Conservation (phyloP, 352 stramenopile species). For the Phytophthora uliginosa region DNA sequence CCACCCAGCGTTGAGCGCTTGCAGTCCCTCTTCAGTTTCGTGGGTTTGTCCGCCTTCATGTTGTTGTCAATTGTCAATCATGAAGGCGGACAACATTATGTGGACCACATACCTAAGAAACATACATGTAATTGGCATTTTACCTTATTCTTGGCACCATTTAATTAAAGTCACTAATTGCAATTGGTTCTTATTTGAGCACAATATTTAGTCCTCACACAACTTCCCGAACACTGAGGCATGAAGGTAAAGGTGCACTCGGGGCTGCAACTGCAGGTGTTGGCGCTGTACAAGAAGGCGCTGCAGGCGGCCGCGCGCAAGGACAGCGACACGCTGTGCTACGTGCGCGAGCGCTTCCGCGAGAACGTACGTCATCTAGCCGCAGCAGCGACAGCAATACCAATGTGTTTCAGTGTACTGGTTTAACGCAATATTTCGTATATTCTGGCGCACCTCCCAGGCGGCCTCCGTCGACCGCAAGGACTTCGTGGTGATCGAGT, state of each 20-base stretch:
- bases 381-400: not conserved
- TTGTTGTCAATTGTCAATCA: too few species aligned
- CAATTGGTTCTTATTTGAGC: too few species aligned
- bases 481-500: slow-evolving; percentile 88
- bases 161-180: too few species aligned
- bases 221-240: not conserved
- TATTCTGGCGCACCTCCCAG: slow-evolving; percentile 41
- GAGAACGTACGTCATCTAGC: slow-evolving; percentile 57
- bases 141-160: too few species aligned
- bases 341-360: slow-evolving; percentile 84
- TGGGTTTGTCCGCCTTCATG: too few species aligned
- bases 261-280: slow-evolving; percentile 83
- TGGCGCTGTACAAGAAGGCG: slow-evolving; percentile 76
- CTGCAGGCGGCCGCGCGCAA: slow-evolving; percentile 70
- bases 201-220: too few species aligned
- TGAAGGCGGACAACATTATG: too few species aligned
- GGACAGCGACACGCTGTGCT: slow-evolving; percentile 52
- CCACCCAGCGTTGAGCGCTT: too few species aligned
- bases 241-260: slow-evolving; percentile 61
- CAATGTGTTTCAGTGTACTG: too few species aligned
- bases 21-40: too few species aligned
- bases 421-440: slow-evolving; percentile 1
- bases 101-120: too few species aligned
- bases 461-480: slow-evolving; percentile 65
- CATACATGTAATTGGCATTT: too few species aligned